Base-by-base conservation (phyloP, 371 early-diverging fungal genomes). In the Parasitella parasitica region DNA sequence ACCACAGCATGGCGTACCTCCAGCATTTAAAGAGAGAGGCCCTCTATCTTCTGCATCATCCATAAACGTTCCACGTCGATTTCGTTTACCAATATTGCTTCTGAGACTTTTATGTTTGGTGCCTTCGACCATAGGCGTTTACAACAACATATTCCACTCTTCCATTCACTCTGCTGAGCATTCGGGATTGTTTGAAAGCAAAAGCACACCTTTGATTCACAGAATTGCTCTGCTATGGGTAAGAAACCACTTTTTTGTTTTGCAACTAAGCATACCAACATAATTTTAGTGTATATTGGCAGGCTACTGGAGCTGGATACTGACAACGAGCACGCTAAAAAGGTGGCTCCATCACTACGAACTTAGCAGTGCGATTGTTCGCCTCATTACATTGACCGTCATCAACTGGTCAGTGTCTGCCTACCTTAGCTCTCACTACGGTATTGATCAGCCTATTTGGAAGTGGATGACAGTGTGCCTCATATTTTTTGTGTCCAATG, bases 311-410 rank as follows among this genome's bases (percentile, higher is more conserved):
- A 83, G 82, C 59, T 84, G 78, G 70, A 81, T 82, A 53, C 55
- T 86, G 20, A 83, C 85, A 12, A 86, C 82, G 6, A 82, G 83
- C 61, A 78, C 86, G 77, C 63, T 84, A 54, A 78, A 78, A 35
- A 68, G 86, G 28, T 87, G 88, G 88, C 71, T 85, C 11, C 77
- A 76, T 54, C 79, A 82, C 62, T 87, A 87, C 49, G 85, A 87
- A 48, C 61, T 83, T 12, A 76, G 77, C 20, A 82, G 77, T 41
- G 81, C 84, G n/a, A 69, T 87, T 27, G 81, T 87, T 36, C 84
- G 88, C 0, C 72, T 86, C 15, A 78, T 85, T 30, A 85, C 88
- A 4, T 69, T 87, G 28, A 82, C 71, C 15, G 80, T 82, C 46
- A 81, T 87, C 58, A 84, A 72, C 57, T 86, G 88, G 85, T 81